These are phyloP conservation scores for Cytospora chrysosperma DNA, from an alignment of 2,329 filamentous ascomycete genomes.

Conservation along the genomic window DNA sequence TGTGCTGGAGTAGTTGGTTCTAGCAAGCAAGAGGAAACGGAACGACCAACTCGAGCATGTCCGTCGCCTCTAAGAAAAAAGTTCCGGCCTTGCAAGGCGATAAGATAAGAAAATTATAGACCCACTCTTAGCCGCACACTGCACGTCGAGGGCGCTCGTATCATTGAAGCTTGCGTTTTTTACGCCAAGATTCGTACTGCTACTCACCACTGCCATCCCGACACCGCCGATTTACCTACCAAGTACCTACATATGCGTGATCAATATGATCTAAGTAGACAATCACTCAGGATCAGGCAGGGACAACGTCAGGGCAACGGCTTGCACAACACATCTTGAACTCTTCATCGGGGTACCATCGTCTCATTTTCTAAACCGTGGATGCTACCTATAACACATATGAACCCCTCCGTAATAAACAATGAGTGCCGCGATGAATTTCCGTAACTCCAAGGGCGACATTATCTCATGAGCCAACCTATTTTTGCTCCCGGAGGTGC, in stretches of 20 bases:
- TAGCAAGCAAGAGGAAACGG: background rate
- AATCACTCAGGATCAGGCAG: background rate
- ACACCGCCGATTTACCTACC: no score
- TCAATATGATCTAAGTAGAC: background rate
- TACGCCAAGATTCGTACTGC: no score
- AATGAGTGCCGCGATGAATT: conserved; percentile 8
- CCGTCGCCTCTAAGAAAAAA: background rate
- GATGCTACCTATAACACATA: conserved; percentile 17
- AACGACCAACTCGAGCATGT: background rate
- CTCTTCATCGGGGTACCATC: conserved; percentile 6
- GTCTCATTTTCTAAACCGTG: conserved; percentile 19
- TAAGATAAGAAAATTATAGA: conserved; percentile 8
- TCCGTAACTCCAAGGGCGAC: conserved; percentile 12
- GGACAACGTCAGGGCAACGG: no score
- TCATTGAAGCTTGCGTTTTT: background rate
- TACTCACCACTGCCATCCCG: no score
- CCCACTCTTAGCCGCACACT: conserved; percentile 5
- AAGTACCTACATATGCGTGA: background rate
- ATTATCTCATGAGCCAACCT: conserved; percentile 11
- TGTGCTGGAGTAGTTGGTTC: background rate
- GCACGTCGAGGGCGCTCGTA: background rate
- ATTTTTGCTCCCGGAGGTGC: conserved; percentile 30
- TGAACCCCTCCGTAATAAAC: conserved; percentile 16
- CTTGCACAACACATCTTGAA: conserved; percentile 23
- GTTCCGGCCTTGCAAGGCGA: conserved; percentile 14